Percentiles rank a stretch among this genome's conserved stretches.
Evolutionary conservation across 1,284 basidiomycete species (phyloP).

Genomic region (Fomitopsis schrenkii): DNA sequence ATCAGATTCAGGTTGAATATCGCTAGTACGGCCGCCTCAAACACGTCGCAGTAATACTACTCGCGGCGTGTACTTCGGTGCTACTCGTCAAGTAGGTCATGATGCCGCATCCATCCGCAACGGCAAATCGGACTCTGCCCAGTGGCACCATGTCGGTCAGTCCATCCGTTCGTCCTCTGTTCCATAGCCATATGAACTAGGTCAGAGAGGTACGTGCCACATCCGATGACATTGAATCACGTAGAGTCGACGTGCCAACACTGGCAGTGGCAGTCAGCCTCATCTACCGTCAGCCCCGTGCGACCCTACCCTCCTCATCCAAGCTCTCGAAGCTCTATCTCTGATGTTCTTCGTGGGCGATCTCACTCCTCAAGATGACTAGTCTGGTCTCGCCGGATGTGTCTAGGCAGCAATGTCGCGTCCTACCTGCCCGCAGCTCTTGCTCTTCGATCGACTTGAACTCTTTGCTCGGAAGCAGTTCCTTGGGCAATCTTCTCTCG

Average conservation of each 20-base stretch:
- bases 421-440: not conserved
- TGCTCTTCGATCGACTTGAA: constrained; percentile 21
- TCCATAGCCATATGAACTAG: too few species aligned
- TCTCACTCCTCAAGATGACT: not conserved
- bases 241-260: not conserved
- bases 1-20: not conserved
- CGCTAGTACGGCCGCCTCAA: too few species aligned
- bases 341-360: not conserved
- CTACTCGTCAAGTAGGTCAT: too few species aligned
- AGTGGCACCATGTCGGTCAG: too few species aligned
- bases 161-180: too few species aligned
- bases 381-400: not conserved
- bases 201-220: too few species aligned
- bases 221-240: too few species aligned
- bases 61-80: too few species aligned
- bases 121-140: too few species aligned
- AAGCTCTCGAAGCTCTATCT: not conserved
- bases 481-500: constrained; percentile 23
- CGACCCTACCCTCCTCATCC: not conserved
- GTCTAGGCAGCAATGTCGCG: not conserved
- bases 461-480: constrained; percentile 10
- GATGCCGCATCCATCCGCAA: too few species aligned
- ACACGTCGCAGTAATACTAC: too few species aligned
- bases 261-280: not conserved
- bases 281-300: not conserved